Base-by-base conservation (phyloP, 2,329 filamentous ascomycete species). In the Colletotrichum sp. region DNA sequence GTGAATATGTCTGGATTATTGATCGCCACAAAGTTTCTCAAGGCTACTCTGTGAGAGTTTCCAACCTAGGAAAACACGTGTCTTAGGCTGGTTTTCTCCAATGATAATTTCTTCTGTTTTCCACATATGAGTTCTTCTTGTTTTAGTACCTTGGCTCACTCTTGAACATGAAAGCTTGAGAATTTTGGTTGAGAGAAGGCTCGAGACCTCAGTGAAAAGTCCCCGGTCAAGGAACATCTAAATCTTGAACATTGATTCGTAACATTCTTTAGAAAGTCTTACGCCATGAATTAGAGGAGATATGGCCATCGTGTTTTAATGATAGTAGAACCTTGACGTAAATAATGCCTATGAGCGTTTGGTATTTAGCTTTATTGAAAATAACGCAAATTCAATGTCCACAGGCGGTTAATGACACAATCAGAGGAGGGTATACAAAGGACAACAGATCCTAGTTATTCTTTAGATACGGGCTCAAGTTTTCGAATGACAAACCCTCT, bases 21-120 rank as follows among this genome's bases (percentile, higher is more conserved):
- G 43, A 48, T 21, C n/a, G 43, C 10, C 18, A 0, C 18, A 12
- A 48, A 48, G 3, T 13, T 7, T n/a, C 9, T 0, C n/a, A 13
- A 4, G 9, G 4, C 0, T 21, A 12, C n/a, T 1, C 3, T 12
- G 10, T 7, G 6, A 48, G 9, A 48, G n/a, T 21, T 21, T n/a
- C n/a, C 43, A 0, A 9, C 6, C 5, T 2, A 48, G 3, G 43
- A 21, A 10, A 43, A n/a, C 4, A 43, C 1, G 0, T 3, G 9
- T 43, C 18, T 43, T 1, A n/a, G 2, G 9, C 18, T 8, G 9
- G 39, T n/a, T 43, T n/a, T 43, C 39, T 43, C 18, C 3, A 43
- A 43, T n/a, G 4, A 16, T 6, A n/a, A 10, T 43, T 18, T n/a
- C 8, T n/a, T 43, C 16, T 2, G 0, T 43, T n/a, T 18, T 43